Evolutionary conservation across 2,329 filamentous ascomycete genomes (phyloP).

Genomic region (Stachybotrys elegans): DNA sequence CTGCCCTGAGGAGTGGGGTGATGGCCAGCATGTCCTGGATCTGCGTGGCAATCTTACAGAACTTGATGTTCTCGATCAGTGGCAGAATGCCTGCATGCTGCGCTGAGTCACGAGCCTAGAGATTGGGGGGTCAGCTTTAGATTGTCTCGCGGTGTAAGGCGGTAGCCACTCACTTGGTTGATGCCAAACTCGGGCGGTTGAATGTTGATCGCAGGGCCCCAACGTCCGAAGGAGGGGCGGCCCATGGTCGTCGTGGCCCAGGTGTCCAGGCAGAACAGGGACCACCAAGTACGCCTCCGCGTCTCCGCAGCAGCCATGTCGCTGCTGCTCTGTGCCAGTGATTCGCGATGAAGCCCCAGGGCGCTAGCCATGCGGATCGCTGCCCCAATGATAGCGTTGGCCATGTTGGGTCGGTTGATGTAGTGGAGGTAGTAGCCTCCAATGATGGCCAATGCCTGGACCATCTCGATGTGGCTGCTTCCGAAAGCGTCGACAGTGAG

Average conservation of each 20-base stretch:
- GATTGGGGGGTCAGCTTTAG: no score
- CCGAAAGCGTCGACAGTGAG: slow-evolving; percentile 63
- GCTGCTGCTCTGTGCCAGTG: slow-evolving; percentile 5
- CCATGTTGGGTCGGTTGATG: slow-evolving; percentile 70
- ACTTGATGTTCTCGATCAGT: slow-evolving; percentile 70
- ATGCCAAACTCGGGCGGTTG: slow-evolving; percentile 52
- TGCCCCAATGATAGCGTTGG: slow-evolving; percentile 67
- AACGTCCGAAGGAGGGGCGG: slow-evolving; percentile 63
- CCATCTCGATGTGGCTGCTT: slow-evolving; percentile 52
- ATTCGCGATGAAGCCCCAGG: slow-evolving; percentile 63
- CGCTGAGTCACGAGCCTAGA: slow-evolving; percentile 38
- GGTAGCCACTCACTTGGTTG: slow-evolving; percentile 25
- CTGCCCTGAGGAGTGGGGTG: slow-evolving; percentile 59
- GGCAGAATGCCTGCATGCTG: slow-evolving; percentile 64
- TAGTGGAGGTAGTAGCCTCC: slow-evolving; percentile 76
- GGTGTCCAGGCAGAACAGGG: slow-evolving; percentile 66
- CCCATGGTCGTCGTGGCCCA: slow-evolving; percentile 70
- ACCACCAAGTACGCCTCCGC: slow-evolving; percentile 69
- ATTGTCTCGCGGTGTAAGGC: no score
- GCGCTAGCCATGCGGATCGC: slow-evolving; percentile 68
- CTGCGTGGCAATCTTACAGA: slow-evolving; percentile 72
- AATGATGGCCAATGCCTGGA: slow-evolving; percentile 65
- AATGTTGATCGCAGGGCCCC: slow-evolving; percentile 63
- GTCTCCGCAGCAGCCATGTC: slow-evolving; percentile 37
- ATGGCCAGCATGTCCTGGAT: slow-evolving; percentile 73